Evolutionary conservation across 1,139 yeast species (phyloP).

Genomic region (Lodderomyces metapsilosis): DNA sequence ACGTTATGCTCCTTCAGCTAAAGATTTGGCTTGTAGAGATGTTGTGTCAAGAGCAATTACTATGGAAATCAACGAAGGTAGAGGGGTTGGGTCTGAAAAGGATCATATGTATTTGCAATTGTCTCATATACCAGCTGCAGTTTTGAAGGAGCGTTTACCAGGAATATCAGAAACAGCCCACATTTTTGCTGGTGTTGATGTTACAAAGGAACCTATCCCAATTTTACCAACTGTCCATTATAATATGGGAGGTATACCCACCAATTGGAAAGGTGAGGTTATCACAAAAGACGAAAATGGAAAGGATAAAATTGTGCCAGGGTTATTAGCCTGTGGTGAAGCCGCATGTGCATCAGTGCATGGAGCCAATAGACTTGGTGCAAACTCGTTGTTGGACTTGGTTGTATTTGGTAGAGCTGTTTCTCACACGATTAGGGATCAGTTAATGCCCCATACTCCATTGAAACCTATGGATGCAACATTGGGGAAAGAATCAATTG

Average conservation of each 20-base stretch:
- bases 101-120: conserved; percentile 95
- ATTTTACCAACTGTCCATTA: conserved; percentile 97
- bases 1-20: conserved; percentile 97
- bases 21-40: conserved; percentile 97
- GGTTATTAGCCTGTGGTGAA: conserved; percentile 97
- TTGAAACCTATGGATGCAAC: conserved; percentile 75
- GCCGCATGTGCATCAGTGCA: conserved; percentile 99
- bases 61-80: conserved; percentile 96
- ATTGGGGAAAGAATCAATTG: conserved; percentile 85
- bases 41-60: conserved; percentile 98
- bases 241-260: conserved; percentile 99
- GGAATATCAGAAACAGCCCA: conserved; percentile 99
- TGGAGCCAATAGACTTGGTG: conserved; percentile 99
- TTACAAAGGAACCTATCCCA: conserved; percentile 98
- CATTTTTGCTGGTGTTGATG: conserved; percentile 98
- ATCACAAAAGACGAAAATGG: conserved; percentile 81
- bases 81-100: conserved; percentile 96
- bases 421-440: conserved; percentile 84
- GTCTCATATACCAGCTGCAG: conserved; percentile 88
- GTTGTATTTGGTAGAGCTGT: conserved; percentile 99
- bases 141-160: conserved; percentile 92
- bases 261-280: conserved; percentile 95
- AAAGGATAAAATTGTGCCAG: conserved; percentile 87
- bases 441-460: conserved; percentile 84
- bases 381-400: conserved; percentile 92